Evolutionary conservation across 305 asterid genomes (phyloP).

Genomic region (Rubia balearica): DNA sequence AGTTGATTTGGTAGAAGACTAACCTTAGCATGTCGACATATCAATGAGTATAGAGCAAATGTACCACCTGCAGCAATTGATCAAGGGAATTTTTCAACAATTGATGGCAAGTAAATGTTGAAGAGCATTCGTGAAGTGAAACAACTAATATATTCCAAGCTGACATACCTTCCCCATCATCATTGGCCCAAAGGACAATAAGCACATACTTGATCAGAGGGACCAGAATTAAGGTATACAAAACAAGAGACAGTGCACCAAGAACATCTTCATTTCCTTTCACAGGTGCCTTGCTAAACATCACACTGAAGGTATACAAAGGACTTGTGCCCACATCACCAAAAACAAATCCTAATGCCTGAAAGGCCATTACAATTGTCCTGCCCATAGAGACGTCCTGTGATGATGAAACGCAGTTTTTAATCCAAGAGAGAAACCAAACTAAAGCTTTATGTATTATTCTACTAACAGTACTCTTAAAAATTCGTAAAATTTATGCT

Average conservation of each 20-base stretch:
- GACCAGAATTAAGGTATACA: slow-evolving; percentile 80
- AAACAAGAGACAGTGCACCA: slow-evolving; percentile 88
- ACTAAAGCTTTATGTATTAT: not conserved
- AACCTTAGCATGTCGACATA: slow-evolving; percentile 97
- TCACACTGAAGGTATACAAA: slow-evolving; percentile 90
- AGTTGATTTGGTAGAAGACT: slow-evolving; percentile 93
- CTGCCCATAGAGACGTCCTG: slow-evolving; percentile 80
- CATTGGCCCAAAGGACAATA: slow-evolving; percentile 97
- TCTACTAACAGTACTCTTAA: not conserved
- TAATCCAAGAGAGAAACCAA: not conserved
- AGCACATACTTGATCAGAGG: slow-evolving; percentile 86
- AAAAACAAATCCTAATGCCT: slow-evolving; percentile 92
- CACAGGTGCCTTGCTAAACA: slow-evolving; percentile 98
- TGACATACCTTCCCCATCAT: slow-evolving; percentile 92
- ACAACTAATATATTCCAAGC: slow-evolving; percentile 3
- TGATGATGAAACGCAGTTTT: slow-evolving; percentile 22
- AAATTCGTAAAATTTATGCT: not conserved
- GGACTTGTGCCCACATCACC: slow-evolving; percentile 99
- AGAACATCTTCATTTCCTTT: slow-evolving; percentile 83
- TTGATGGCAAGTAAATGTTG: slow-evolving; percentile 7
- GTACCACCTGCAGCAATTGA: slow-evolving; percentile 83
- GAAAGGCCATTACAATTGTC: slow-evolving; percentile 66
- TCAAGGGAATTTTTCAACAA: slow-evolving; percentile 23
- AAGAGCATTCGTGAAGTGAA: slow-evolving; percentile 12
- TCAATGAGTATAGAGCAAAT: slow-evolving; percentile 94